Evolutionary conservation across 1,284 basidiomycete species (phyloP).

Genomic region (Tilletia horrida): DNA sequence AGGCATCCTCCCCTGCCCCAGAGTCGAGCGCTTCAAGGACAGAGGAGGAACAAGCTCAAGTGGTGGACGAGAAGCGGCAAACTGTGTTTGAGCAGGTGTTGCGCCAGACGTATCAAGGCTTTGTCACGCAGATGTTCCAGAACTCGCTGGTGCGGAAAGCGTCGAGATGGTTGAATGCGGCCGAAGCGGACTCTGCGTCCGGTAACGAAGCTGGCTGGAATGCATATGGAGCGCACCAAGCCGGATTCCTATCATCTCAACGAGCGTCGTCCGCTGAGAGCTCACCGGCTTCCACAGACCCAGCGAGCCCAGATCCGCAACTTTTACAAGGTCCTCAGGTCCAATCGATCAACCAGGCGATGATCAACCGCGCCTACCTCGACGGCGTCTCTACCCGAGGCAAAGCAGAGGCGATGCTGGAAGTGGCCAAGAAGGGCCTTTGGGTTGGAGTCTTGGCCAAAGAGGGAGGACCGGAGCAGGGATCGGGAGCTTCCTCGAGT

Average conservation of each 20-base stretch:
- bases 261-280: background rate
- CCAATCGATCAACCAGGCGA: background rate
- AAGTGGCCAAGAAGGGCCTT: background rate
- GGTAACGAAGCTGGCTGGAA: background rate
- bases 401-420: background rate
- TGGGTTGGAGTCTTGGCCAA: background rate
- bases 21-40: background rate
- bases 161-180: background rate
- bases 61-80: background rate
- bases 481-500: too few species aligned
- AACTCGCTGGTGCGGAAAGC: slow-evolving; percentile 1
- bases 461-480: background rate
- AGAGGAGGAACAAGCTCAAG: background rate
- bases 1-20: background rate
- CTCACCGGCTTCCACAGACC: background rate
- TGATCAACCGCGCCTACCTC: slow-evolving; percentile 8
- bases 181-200: background rate
- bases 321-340: background rate
- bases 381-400: background rate
- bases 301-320: background rate
- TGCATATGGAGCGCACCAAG: background rate
- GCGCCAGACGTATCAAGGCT: background rate
- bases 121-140: background rate
- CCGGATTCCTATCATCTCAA: background rate
- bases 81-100: background rate